Base-by-base conservation (phyloP, 345 rosid genomes). In the Ricinus communis region DNA sequence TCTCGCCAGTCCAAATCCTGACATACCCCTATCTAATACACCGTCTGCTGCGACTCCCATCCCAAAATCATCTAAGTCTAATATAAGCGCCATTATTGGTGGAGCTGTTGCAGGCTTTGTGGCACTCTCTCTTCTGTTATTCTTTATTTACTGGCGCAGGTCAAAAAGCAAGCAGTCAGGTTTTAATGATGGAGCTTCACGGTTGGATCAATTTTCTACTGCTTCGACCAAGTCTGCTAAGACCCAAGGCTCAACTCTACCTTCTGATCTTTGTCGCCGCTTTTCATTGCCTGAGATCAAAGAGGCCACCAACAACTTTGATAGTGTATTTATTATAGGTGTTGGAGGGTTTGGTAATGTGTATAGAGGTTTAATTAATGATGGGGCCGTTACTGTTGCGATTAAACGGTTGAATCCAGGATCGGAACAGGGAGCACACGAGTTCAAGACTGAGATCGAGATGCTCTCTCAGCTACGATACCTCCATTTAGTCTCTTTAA, bases 281-380 rank as follows among this genome's bases (percentile, higher is more conserved):
- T 80, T 83, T 55, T 77, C 80, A 8, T 47, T 83, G 2, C 3
- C 33, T 3, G 82, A 77, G 76, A 77, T 81, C 56, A 75, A 27
- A 55, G 72, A 43, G 4, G 80, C 84, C 33, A 82, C 82, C 4
- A 30, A 68, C 61, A 41, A 64, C 61, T 82, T 82, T 25, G 71
- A 73, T 2, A 46, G 61, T 13, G 43, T 5, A 11, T 36, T 33
- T 27, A 66, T 82, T 8, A 28, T 82, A 14, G 85, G 85, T 4
- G 27, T 58, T 2, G 82, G 82, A 0, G 85, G 82, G 13, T 78
- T 78, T 38, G 80, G 78, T 41, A 51, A 51, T 12, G 85, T 78
- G 27, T 28, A 28, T 7, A 27, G 13, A 12, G 38, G 61, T 7
- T 3, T 56, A 13, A 27, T 56, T 14, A 56, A 56, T 11, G 13